phyloP scores from a whole-genome alignment of 257 asterid genomes.

The Solanum raphanifolium region DNA sequence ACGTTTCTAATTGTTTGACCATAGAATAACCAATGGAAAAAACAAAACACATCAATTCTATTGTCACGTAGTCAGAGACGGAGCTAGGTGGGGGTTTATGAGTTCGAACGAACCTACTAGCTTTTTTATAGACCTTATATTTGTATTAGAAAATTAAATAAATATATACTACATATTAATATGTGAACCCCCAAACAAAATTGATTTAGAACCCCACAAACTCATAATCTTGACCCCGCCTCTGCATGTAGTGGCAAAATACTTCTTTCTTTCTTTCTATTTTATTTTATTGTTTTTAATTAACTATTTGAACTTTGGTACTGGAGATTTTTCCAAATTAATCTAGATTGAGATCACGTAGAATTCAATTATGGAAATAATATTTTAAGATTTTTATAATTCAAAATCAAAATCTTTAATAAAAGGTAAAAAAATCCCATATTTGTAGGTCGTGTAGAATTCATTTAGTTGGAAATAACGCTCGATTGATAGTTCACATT shows the following conservation, averaged over 20 bases:
- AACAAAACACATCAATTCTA: not conserved
- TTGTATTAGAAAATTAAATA: too few species aligned
- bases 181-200: too few species aligned
- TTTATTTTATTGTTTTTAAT: too few species aligned
- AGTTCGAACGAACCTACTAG: too few species aligned
- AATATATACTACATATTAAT: too few species aligned
- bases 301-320: not conserved
- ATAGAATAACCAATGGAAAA: too few species aligned
- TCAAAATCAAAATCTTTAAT: not conserved
- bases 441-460: not conserved
- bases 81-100: too few species aligned
- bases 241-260: not conserved
- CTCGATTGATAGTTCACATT: too few species aligned
- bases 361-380: not conserved
- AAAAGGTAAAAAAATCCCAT: accelerated
- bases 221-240: too few species aligned
- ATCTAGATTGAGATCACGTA: not conserved
- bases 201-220: too few species aligned
- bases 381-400: not conserved
- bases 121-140: too few species aligned
- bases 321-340: not conserved
- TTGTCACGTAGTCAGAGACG: not conserved
- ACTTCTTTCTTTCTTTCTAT: not conserved
- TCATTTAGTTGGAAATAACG: not conserved
- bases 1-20: not conserved